phyloP scores from a whole-genome alignment of 1,284 basidiomycete species.

The Pseudozyma hubeiensis region DNA sequence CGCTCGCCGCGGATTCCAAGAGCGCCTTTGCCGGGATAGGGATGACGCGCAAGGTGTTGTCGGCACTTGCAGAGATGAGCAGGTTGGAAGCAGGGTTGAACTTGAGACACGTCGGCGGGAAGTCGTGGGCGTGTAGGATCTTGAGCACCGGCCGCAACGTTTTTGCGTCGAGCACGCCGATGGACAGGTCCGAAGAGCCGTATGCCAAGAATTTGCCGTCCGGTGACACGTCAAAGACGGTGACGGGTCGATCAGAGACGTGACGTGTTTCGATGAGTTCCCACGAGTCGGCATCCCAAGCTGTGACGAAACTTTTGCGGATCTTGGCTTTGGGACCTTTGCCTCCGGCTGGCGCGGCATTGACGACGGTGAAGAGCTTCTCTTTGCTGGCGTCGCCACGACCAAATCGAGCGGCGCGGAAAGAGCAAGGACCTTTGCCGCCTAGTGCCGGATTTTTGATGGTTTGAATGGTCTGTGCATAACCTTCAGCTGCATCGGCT shows the following conservation, averaged over 20 bases:
- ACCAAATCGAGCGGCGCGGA: slow-evolving; percentile 56
- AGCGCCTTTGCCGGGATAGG: slow-evolving; percentile 66
- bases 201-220: slow-evolving; percentile 86
- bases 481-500: slow-evolving; percentile 18
- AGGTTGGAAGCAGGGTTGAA: slow-evolving; percentile 85
- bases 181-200: slow-evolving; percentile 86
- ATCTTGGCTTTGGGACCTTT: slow-evolving; percentile 54
- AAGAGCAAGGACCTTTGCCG: slow-evolving; percentile 58
- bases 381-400: slow-evolving; percentile 44
- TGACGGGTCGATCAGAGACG: slow-evolving; percentile 63
- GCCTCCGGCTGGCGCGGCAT: slow-evolving; percentile 46
- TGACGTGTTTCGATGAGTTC: slow-evolving; percentile 55
- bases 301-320: slow-evolving; percentile 62
- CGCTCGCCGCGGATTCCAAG: slow-evolving; percentile 17
- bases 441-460: slow-evolving; percentile 63
- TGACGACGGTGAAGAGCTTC: slow-evolving; percentile 62
- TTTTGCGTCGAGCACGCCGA: slow-evolving; percentile 84
- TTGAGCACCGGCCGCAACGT: slow-evolving; percentile 83
- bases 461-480: slow-evolving; percentile 54
- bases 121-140: slow-evolving; percentile 93
- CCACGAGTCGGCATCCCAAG: slow-evolving; percentile 66
- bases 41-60: slow-evolving; percentile 86
- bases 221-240: slow-evolving; percentile 67
- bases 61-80: slow-evolving; percentile 91
- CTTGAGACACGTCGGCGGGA: slow-evolving; percentile 87